Evolutionary conservation across 768 basidiomycete genomes (phyloP).

Genomic region (Rhodotorula diobovata): DNA sequence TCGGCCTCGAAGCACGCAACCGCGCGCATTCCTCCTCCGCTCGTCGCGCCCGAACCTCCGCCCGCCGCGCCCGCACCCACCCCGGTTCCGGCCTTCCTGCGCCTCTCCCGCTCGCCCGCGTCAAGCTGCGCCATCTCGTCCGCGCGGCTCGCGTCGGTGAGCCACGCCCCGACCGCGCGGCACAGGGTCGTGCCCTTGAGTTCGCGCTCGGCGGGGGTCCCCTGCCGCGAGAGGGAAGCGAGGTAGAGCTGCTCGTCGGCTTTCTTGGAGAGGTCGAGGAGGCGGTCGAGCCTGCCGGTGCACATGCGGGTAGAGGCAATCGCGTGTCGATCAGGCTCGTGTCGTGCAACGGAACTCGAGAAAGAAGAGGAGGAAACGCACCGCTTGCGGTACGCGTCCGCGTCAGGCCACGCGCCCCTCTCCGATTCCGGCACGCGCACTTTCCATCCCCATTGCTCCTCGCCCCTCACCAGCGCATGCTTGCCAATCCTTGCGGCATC

Average conservation of each 20-base stretch:
- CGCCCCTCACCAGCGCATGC: neutral
- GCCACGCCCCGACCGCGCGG: conserved; percentile 22
- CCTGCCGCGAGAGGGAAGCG: conserved; percentile 10
- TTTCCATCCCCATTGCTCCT: conserved; percentile 38
- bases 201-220: conserved; percentile 25
- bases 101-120: neutral
- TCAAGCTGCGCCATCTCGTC: neutral
- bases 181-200: conserved; percentile 8
- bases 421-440: conserved; percentile 17
- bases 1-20: neutral
- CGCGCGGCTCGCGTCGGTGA: conserved; percentile 15
- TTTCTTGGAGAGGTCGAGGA: conserved; percentile 9
- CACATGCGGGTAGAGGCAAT: too few relatives aligned
- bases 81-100: neutral
- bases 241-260: conserved; percentile 29
- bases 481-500: conserved; percentile 11
- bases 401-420: conserved; percentile 8
- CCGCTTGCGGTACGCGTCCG: conserved; percentile 24
- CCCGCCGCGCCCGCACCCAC: too few relatives aligned
- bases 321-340: neutral
- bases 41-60: neutral
- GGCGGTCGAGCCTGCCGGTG: conserved; percentile 18
- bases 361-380: neutral
- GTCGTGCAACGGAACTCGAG: too few relatives aligned
- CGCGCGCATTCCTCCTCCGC: too few relatives aligned